Base-by-base conservation (phyloP, 2,329 filamentous ascomycete genomes). In the Aspergillus sp. region DNA sequence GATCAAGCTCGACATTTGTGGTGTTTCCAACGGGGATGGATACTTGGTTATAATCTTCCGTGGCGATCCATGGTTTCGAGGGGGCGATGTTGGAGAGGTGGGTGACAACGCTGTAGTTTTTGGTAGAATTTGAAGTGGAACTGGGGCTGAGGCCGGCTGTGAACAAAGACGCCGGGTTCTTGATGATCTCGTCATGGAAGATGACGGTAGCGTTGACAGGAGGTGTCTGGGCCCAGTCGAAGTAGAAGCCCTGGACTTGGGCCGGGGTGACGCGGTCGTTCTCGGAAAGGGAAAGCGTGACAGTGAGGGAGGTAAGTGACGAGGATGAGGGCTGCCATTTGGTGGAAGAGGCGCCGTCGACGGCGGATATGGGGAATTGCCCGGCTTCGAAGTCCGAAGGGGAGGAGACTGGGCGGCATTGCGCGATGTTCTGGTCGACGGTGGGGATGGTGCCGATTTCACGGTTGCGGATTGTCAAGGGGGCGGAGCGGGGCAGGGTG, bases 301-400 rank as follows among this genome's bases (percentile, higher is more conserved):
- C 81, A 1, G 84, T 85, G 14, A 90, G 68, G 4, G 82, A 82
- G 29, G 83, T 79, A 4, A 81, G 77, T 0, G 72, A 74, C 53
- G 84, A 83, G 1, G 82, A 69, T 2, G 75, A 68, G 0, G 88
- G 87, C 67, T 90, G 87, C 88, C 88, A 91, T 64, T 84, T 84
- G 0, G 88, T 90, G 18, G 83, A 84, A 5, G 84, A 78, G 2
- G 86, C 86, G 55, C 88, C 88, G 66, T 91, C 88, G 54, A 89
- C 82, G 2, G 86, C 87, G 0, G 83, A 81, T 55, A 89, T 78
- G 1, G 89, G 87, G 75, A 91, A 90, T 72, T 91, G 89, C 14
- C 89, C 89, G 0, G 86, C 83, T 26, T 81, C 75, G 67, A 82
- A 85, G 2, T 71, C 68, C 45, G 81, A 71, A 0, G 76, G 70